Base-by-base conservation (phyloP, 139 green algal species). In the Klebsormidium nitens region DNA sequence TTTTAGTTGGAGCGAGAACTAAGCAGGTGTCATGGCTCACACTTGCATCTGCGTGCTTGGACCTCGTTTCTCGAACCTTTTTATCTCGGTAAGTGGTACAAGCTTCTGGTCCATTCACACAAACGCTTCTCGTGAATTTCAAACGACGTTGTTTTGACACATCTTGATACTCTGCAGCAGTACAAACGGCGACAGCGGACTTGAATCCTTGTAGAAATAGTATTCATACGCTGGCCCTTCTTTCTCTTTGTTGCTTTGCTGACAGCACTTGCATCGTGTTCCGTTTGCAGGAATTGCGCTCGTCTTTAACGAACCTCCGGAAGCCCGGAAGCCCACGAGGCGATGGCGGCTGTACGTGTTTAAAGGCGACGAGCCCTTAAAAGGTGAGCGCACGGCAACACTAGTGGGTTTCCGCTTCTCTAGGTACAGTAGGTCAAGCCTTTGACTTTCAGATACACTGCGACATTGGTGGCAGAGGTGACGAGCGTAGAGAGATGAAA, bases 301-400 rank as follows among this genome's bases (percentile, higher is more conserved):
- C 32, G 23, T 80, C 26, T 80, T 68, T 42, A 80, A 32, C 1
- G 66, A 77, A 52, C 93, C 93, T 1, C 59, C 73, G 5, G 78
- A 81, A 42, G 74, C 74, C 31, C 87, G 2, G 88, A 96, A 61
- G 84, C 88, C 91, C 5, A 82, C 83, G 42, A 84, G 84, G 39
- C 75, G 79, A 8, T 98, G 93, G 93, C 85, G 91, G 5, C 72
- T 98, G 42, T 98, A 97, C 74, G 76, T 91, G 23, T 98, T 97
- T 77, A 97, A 97, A 71, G 83, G 86, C 26, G 82, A 74, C 11
- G 78, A 84, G 70, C 58, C 60, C 36, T 39, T 74, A 17, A 81
- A 75, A 23, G 76, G 64, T 63, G 42, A 50, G 42, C 14, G 42
- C 19, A 8, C 31, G 50, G 50, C 17, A 59, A n/a, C 14, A 59